Evolutionary conservation across 139 green algal genomes (phyloP), one percentile per base, ranked within the genome.

Genomic region (Chlamydomonas incerta): DNA sequence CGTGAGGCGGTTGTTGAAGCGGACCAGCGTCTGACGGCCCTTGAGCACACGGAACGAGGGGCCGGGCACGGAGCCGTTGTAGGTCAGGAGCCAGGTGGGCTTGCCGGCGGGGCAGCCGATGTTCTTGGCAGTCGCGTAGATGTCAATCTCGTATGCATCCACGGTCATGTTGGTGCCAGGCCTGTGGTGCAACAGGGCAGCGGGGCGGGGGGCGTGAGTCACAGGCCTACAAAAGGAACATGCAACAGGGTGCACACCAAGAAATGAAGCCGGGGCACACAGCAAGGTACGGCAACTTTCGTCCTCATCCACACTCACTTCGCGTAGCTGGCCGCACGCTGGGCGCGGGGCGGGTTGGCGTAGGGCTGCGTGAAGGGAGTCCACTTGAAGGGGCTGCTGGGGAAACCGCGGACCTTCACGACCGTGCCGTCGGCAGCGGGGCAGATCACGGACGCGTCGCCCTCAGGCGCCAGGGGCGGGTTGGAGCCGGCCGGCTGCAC

Each of bases 81-180:
- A 81, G n/a, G 55, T 34, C 74, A 81, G 21, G 18, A 81, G 1
- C 31, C 55, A 57, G 11, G 74, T 81, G 9, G 47, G 46, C 8
- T 50, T 50, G 41, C 47, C 47, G 26, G 29, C 50, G 14, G 74
- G 74, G 23, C 55, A 69, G 33, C 55, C 74, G 21, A 69, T 20
- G 55, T 81, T 15, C n/a, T 23, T 28, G 2, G 20, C 11, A 1
- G 31, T 11, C 4, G 28, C 2, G 26, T 58, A 34, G 33, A 81
- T 70, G 74, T 70, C 34, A 57, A 81, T 70, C 33, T 81, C 74
- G 74, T 81, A 81, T 23, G 74, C 74, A 46, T 81, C 74, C 21
- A 70, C 4, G 73, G 31, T 60, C 10, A 37, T n/a, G n/a, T 50
- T 47, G 52, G 37, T 57, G 52, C 73, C 73, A 41, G 23, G 17